These are phyloP conservation scores for Hymenoscyphus fraxineus DNA, from an alignment of 2,329 filamentous ascomycete species.

Conservation along the genomic window DNA sequence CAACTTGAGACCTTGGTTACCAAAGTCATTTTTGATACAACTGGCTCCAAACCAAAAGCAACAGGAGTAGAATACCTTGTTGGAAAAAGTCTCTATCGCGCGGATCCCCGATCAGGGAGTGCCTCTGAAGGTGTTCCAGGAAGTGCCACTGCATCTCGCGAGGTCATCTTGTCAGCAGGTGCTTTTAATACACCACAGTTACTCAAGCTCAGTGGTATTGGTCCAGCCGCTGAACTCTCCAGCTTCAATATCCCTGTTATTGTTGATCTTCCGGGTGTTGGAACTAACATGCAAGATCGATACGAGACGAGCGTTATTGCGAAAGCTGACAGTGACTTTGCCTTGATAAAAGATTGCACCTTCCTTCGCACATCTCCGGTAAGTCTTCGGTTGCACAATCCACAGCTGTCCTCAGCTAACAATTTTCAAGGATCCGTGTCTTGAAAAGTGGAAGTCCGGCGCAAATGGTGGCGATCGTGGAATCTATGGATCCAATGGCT, in stretches of 20 bases:
- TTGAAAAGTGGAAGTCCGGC: conserved; percentile 14
- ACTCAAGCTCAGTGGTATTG: conserved; percentile 45
- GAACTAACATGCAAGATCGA: conserved; percentile 55
- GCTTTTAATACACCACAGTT: conserved; percentile 45
- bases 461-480: conserved; percentile 23
- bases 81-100: conserved; percentile 42
- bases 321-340: conserved; percentile 39
- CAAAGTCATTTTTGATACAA: conserved; percentile 38
- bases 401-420: too few relatives aligned
- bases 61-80: conserved; percentile 42
- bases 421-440: too few relatives aligned
- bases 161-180: conserved; percentile 48
- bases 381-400: too few relatives aligned
- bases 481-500: conserved; percentile 43
- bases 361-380: conserved; percentile 34
- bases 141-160: conserved; percentile 34
- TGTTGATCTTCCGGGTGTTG: conserved; percentile 49
- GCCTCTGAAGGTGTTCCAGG: conserved; percentile 21
- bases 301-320: conserved; percentile 47
- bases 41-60: conserved; percentile 30
- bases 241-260: conserved; percentile 47
- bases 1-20: conserved; percentile 35
- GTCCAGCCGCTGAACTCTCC: conserved; percentile 38
- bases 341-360: conserved; percentile 36
- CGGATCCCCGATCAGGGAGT: conserved; percentile 39